A percentile compares a stretch with the other conserved stretches of the same genome.
Conservation (phyloP, 306 rosid genomes). For the Mimosa bimucronata region DNA sequence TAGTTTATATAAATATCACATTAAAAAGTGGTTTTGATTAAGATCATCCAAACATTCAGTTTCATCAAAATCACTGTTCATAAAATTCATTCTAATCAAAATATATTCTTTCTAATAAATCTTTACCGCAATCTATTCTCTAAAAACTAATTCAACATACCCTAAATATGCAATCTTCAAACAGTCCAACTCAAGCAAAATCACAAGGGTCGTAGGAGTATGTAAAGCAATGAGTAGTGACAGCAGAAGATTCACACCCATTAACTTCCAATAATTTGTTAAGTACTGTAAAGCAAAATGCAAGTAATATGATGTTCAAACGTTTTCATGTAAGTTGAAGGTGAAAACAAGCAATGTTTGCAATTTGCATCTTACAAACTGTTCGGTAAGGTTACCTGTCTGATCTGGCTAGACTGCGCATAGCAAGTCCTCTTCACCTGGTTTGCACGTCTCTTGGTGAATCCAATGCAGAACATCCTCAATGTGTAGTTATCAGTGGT, state of each 20-base stretch:
- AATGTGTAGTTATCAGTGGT: slow-evolving; percentile 7
- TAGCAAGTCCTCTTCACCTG: slow-evolving; percentile 5
- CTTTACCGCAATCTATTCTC: too few relatives aligned
- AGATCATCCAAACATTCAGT: too few relatives aligned
- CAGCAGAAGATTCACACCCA: background rate
- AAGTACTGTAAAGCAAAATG: background rate
- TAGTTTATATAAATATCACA: too few relatives aligned
- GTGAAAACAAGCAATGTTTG: background rate
- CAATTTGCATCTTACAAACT: background rate
- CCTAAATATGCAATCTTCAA: slow-evolving; percentile 1
- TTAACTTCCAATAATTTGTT: background rate
- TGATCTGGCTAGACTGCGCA: slow-evolving; percentile 14
- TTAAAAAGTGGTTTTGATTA: too few relatives aligned
- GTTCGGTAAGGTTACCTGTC: background rate
- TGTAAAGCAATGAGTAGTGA: background rate
- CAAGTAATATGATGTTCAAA: background rate
- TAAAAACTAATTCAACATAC: too few relatives aligned
- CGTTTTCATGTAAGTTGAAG: background rate
- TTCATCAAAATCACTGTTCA: too few relatives aligned
- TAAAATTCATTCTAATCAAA: too few relatives aligned
- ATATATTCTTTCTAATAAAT: too few relatives aligned
- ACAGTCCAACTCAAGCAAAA: background rate
- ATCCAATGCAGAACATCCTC: slow-evolving; percentile 11
- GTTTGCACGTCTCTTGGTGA: background rate
- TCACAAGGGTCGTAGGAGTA: background rate